A percentile compares a stretch with the other conserved stretches of the same genome.
These are phyloP conservation scores for Scedosporium aurantiacum DNA, from an alignment of 2,329 filamentous ascomycete genomes.

Conservation along the genomic window DNA sequence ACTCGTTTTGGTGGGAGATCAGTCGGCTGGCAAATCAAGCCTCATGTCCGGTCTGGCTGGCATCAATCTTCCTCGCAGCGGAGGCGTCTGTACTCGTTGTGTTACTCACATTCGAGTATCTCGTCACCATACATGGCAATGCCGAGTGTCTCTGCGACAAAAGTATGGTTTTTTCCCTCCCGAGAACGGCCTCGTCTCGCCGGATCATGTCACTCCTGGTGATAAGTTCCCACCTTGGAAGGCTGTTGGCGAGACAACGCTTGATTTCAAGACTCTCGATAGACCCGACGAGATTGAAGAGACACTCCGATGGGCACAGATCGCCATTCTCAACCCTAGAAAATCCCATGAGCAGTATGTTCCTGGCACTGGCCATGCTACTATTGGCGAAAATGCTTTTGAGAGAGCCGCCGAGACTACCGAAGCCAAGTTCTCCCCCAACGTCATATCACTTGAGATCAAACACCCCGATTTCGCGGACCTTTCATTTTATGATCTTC, in stretches of 20 bases:
- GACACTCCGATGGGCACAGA: constrained; percentile 62
- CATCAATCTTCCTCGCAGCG: constrained; percentile 59
- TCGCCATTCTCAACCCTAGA: constrained; percentile 62
- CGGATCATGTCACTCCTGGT: constrained; percentile 33
- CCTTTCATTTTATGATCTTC: constrained; percentile 75
- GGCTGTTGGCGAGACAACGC: constrained; percentile 30
- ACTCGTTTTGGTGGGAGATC: constrained; percentile 74
- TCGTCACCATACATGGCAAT: constrained; percentile 50
- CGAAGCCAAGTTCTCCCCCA: constrained; percentile 66
- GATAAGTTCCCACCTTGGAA: constrained; percentile 58
- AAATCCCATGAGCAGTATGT: constrained; percentile 40
- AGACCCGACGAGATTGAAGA: constrained; percentile 54
- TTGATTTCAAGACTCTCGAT: constrained; percentile 53
- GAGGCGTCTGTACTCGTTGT: constrained; percentile 68
- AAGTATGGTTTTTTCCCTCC: constrained; percentile 48
- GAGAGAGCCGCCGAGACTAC: constrained; percentile 29
- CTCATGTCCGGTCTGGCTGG: constrained; percentile 54
- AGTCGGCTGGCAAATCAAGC: constrained; percentile 72
- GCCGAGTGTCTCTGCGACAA: constrained; percentile 52
- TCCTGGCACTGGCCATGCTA: constrained; percentile 30
- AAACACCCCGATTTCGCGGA: constrained; percentile 59
- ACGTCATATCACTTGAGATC: constrained; percentile 68
- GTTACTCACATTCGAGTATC: constrained; percentile 70
- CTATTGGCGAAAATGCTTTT: neutral
- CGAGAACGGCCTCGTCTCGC: constrained; percentile 24